phyloP scores from a whole-genome alignment of 2,329 filamentous ascomycete species.

The Aspergillus pseudoglaucus region DNA sequence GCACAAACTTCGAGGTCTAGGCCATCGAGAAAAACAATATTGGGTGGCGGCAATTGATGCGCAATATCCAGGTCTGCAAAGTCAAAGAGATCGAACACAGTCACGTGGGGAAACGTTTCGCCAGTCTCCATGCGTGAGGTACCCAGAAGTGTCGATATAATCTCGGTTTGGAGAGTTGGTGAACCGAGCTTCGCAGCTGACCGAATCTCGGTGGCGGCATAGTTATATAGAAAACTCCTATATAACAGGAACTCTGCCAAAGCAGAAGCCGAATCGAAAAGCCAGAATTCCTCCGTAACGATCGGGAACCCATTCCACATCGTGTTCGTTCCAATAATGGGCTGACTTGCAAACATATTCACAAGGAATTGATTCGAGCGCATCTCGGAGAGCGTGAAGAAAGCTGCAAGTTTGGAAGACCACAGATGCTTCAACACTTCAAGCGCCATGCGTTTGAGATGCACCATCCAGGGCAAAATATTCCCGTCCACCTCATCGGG shows the following conservation, averaged over 20 bases:
- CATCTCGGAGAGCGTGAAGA: slow-evolving; percentile 70
- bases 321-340: slow-evolving; percentile 61
- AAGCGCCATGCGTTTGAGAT: slow-evolving; percentile 62
- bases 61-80: slow-evolving; percentile 65
- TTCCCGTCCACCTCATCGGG: slow-evolving; percentile 56
- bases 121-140: slow-evolving; percentile 59
- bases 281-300: slow-evolving; percentile 59
- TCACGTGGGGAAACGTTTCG: slow-evolving; percentile 60
- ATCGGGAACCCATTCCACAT: slow-evolving; percentile 67
- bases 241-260: slow-evolving; percentile 72
- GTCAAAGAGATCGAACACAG: slow-evolving; percentile 88
- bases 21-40: slow-evolving; percentile 56
- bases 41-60: slow-evolving; percentile 42
- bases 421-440: slow-evolving; percentile 75
- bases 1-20: slow-evolving; percentile 62
- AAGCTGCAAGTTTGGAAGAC: slow-evolving; percentile 71
- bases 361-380: slow-evolving; percentile 75
- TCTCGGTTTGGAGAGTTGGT: slow-evolving; percentile 62
- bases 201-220: slow-evolving; percentile 77
- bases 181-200: slow-evolving; percentile 64
- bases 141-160: slow-evolving; percentile 66
- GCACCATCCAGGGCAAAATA: slow-evolving; percentile 62
- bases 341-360: slow-evolving; percentile 64
- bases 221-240: slow-evolving; percentile 73
- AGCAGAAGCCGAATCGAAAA: slow-evolving; percentile 59